Evolutionary conservation across 768 basidiomycete species (phyloP).

Genomic region (Steccherinum ochraceum): DNA sequence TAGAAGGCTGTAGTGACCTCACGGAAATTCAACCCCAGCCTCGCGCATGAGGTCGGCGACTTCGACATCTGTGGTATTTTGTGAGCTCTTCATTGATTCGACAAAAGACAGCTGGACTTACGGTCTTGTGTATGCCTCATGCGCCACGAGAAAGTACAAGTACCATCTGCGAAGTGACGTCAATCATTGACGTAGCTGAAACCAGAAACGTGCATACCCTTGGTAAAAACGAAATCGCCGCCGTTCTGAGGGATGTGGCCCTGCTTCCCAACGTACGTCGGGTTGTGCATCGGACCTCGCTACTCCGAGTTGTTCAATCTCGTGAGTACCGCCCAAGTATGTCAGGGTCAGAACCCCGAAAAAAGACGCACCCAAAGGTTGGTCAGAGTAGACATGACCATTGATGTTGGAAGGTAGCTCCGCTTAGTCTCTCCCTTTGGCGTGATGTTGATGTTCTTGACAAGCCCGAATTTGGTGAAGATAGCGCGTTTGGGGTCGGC

Average conservation of each 20-base stretch:
- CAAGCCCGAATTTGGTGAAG: conserved; percentile 56
- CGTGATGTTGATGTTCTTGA: conserved; percentile 37
- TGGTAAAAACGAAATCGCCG: conserved; percentile 58
- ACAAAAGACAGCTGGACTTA: conserved; percentile 17
- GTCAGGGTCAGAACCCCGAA: too few species aligned
- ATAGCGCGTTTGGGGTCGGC: conserved; percentile 58
- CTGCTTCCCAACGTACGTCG: conserved; percentile 46
- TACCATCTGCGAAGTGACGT: conserved; percentile 26
- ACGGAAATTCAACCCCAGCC: conserved; percentile 30
- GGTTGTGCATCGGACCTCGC: too few species aligned
- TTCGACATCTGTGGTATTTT: conserved; percentile 34
- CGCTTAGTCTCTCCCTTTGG: conserved; percentile 38
- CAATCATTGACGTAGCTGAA: neutral
- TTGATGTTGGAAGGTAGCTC: conserved; percentile 37
- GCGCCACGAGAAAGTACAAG: conserved; percentile 45
- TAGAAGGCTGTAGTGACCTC: too few species aligned
- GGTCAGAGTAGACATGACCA: conserved; percentile 24
- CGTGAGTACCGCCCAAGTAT: too few species aligned
- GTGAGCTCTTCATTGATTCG: too few species aligned
- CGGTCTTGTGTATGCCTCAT: conserved; percentile 63
- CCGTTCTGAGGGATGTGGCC: conserved; percentile 58
- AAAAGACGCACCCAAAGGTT: conserved; percentile 43
- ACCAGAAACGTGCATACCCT: conserved; percentile 33
- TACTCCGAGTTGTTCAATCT: too few species aligned
- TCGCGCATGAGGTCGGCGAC: conserved; percentile 41